A percentile compares a stretch with the other conserved stretches of the same genome.
phyloP scores from a whole-genome alignment of 768 basidiomycete genomes.

The Suillus clintonianus region DNA sequence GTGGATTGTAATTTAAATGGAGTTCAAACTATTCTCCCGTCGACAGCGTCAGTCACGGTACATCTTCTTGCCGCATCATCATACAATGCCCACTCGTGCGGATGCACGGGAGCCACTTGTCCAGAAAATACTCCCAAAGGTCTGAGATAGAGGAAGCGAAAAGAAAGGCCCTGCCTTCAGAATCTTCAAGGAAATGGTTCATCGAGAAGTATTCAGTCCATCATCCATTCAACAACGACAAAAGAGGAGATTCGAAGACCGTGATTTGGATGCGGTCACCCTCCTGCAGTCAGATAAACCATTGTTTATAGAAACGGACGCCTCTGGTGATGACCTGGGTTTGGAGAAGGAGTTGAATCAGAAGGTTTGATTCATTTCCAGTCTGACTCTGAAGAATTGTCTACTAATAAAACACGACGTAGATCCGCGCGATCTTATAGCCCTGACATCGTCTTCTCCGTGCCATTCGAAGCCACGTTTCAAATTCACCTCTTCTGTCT shows the following conservation, averaged over 20 bases:
- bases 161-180: constrained; percentile 39
- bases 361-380: constrained; percentile 17
- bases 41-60: no score
- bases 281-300: constrained; percentile 34
- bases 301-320: constrained; percentile 36
- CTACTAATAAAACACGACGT: neutral
- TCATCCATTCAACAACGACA: constrained; percentile 28
- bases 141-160: constrained; percentile 46
- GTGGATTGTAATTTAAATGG: neutral
- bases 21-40: neutral
- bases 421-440: constrained; percentile 38
- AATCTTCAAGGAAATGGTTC: constrained; percentile 47
- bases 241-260: constrained; percentile 27
- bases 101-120: no score
- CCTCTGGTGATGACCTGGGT: constrained; percentile 30
- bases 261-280: constrained; percentile 27
- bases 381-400: neutral
- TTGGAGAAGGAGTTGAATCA: constrained; percentile 22
- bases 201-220: no score
- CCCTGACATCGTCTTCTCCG: constrained; percentile 38
- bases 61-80: no score
- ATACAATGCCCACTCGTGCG: no score
- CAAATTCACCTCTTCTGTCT: constrained; percentile 37
- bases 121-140: constrained; percentile 22
- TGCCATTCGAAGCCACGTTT: constrained; percentile 25